phyloP scores from a whole-genome alignment of 495 filamentous ascomycete genomes.

The Trichoderma erinaceum region DNA sequence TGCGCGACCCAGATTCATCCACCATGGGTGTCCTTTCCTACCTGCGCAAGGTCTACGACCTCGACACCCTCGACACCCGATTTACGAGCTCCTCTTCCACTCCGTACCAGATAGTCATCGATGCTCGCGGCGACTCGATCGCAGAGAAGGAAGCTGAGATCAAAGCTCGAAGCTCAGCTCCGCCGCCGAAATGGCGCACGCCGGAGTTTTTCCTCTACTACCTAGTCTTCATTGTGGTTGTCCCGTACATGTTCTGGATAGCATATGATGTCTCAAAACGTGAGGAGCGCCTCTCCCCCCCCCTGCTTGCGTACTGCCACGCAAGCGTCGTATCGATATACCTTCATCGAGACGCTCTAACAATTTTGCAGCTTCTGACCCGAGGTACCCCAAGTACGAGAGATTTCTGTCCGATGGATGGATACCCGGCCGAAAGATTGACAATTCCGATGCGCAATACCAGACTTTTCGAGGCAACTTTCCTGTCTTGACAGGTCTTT shows the following conservation, averaged over 20 bases:
- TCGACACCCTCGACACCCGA: slow-evolving; percentile 90
- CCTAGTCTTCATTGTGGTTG: slow-evolving; percentile 54
- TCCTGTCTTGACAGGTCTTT: slow-evolving; percentile 64
- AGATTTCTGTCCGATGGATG: slow-evolving; percentile 71
- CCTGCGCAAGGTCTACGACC: slow-evolving; percentile 59
- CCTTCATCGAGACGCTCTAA: slow-evolving; percentile 15
- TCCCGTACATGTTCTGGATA: slow-evolving; percentile 89
- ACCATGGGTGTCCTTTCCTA: slow-evolving; percentile 36
- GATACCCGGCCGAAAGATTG: slow-evolving; percentile 92
- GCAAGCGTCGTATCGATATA: background rate
- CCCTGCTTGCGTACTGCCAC: background rate
- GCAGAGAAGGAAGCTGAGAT: slow-evolving; percentile 25
- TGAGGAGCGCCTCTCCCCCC: slow-evolving; percentile 32
- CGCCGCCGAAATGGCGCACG: slow-evolving; percentile 71
- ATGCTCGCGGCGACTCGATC: slow-evolving; percentile 30
- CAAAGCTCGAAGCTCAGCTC: slow-evolving; percentile 24
- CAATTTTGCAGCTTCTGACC: slow-evolving; percentile 59
- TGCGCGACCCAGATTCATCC: slow-evolving; percentile 9
- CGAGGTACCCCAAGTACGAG: slow-evolving; percentile 70
- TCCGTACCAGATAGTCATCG: slow-evolving; percentile 50
- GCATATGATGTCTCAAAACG: slow-evolving; percentile 82
- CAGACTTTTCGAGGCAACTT: slow-evolving; percentile 80
- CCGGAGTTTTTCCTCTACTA: slow-evolving; percentile 84
- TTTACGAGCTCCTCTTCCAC: slow-evolving; percentile 68
- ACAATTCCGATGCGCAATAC: slow-evolving; percentile 89